Conservation (phyloP, 1,139 yeast genomes). For the Ashbya aceris region DNA sequence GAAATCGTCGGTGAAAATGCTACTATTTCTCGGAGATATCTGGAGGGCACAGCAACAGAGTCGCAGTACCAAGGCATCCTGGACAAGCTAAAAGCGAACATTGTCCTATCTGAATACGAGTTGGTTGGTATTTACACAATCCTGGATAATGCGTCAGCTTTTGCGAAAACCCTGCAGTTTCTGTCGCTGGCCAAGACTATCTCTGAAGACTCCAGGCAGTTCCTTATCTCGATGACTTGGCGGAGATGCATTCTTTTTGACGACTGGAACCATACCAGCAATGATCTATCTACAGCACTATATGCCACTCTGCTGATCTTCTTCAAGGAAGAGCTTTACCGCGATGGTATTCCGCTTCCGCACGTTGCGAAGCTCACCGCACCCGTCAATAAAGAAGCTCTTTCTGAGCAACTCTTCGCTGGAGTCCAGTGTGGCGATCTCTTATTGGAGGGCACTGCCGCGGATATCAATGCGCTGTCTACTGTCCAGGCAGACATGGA, state of each 20-base stretch:
- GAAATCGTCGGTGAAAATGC: slow-evolving; percentile 28
- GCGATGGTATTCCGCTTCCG: slow-evolving; percentile 27
- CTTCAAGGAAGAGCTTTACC: slow-evolving; percentile 30
- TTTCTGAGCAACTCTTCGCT: no score
- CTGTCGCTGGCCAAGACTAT: slow-evolving; percentile 29
- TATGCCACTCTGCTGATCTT: slow-evolving; percentile 36
- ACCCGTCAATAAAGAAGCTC: no score
- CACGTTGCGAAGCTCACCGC: slow-evolving; percentile 6
- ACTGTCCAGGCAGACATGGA: not conserved
- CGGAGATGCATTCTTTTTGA: slow-evolving; percentile 52
- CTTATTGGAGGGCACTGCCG: slow-evolving; percentile 11
- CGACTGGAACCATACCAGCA: slow-evolving; percentile 43
- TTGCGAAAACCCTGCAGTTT: slow-evolving; percentile 36
- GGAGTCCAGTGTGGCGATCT: slow-evolving; percentile 2
- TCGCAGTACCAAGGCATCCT: slow-evolving; percentile 12
- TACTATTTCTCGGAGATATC: slow-evolving; percentile 12
- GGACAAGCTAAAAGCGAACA: slow-evolving; percentile 19
- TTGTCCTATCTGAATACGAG: slow-evolving; percentile 38
- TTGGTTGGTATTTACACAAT: slow-evolving; percentile 52
- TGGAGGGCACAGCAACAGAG: slow-evolving; percentile 9
- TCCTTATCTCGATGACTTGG: slow-evolving; percentile 43
- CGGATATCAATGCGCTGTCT: not conserved
- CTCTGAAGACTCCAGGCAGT: slow-evolving; percentile 26
- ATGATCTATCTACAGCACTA: slow-evolving; percentile 39
- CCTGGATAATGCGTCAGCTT: slow-evolving; percentile 34